phyloP scores from a whole-genome alignment of 1,284 basidiomycete genomes.

The Phellinidium pouzarii region DNA sequence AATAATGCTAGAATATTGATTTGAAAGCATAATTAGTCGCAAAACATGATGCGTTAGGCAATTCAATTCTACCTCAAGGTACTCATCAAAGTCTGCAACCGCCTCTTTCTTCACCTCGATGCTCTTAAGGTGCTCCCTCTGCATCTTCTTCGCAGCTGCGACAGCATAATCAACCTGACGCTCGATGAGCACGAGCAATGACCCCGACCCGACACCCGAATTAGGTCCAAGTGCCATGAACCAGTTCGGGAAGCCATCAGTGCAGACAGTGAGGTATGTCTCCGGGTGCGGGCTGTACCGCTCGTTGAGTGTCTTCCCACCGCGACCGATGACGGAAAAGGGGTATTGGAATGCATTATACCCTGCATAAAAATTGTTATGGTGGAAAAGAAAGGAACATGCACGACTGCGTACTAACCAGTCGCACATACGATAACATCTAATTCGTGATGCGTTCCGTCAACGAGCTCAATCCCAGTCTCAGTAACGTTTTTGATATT shows the following conservation, averaged over 20 bases:
- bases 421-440: conserved; percentile 58
- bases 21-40: too few species aligned
- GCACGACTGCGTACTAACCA: conserved; percentile 26
- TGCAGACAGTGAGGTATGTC: conserved; percentile 48
- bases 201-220: conserved; percentile 44
- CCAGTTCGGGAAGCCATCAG: conserved; percentile 58
- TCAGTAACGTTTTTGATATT: conserved; percentile 45
- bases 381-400: background rate
- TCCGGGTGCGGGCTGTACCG: conserved; percentile 46
- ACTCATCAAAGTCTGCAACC: conserved; percentile 53
- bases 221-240: conserved; percentile 54
- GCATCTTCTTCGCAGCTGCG: conserved; percentile 47
- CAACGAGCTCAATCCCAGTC: conserved; percentile 47
- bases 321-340: conserved; percentile 47
- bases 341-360: conserved; percentile 48
- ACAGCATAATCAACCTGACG: conserved; percentile 49
- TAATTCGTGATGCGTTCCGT: conserved; percentile 46
- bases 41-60: background rate
- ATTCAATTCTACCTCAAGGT: conserved; percentile 36
- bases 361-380: conserved; percentile 26
- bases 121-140: conserved; percentile 52
- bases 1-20: conserved; percentile 41
- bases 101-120: conserved; percentile 52
- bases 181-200: conserved; percentile 47
- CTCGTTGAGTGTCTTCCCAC: conserved; percentile 40